Conservation (phyloP, 2,329 filamentous ascomycete genomes). For the Cladosporium sp. region DNA sequence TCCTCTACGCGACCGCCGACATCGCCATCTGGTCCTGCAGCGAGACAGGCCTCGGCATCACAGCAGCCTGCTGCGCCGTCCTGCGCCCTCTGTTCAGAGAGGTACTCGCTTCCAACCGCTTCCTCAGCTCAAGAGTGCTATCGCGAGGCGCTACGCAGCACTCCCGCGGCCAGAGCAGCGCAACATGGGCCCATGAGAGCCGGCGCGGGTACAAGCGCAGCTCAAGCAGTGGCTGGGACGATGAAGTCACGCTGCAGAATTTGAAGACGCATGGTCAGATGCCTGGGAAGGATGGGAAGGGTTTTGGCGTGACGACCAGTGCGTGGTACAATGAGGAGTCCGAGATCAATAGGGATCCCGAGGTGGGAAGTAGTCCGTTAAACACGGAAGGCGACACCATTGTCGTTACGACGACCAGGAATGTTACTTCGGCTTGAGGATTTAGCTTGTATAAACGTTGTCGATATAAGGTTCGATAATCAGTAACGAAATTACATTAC, state of each 20-base stretch:
- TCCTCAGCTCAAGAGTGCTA: constrained; percentile 3
- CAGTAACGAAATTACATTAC: too few relatives aligned
- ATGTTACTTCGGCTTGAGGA: neutral
- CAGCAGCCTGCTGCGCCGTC: constrained; percentile 22
- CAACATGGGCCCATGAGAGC: neutral
- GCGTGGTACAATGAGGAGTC: neutral
- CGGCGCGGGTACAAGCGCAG: constrained; percentile 10
- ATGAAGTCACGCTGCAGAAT: constrained; percentile 10
- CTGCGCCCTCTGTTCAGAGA: constrained; percentile 21
- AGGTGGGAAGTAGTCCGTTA: neutral
- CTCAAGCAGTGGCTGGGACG: neutral
- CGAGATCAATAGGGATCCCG: neutral
- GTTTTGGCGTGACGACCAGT: neutral
- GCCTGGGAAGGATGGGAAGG: constrained; percentile 14
- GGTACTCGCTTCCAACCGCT: constrained; percentile 5
- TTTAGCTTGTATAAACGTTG: neutral
- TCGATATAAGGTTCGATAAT: neutral
- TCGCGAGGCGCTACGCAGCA: neutral
- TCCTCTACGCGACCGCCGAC: constrained; percentile 23
- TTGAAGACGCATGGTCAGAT: constrained; percentile 13
- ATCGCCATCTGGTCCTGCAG: constrained; percentile 24
- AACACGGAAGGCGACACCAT: neutral
- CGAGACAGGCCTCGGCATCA: constrained; percentile 23
- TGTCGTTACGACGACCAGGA: neutral
- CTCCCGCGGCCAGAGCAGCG: neutral